Percentiles rank a stretch among this genome's conserved stretches.
These are phyloP conservation scores for Stipa capillata DNA, from an alignment of 176 grass and related monocot genomes.

Conservation along the genomic window DNA sequence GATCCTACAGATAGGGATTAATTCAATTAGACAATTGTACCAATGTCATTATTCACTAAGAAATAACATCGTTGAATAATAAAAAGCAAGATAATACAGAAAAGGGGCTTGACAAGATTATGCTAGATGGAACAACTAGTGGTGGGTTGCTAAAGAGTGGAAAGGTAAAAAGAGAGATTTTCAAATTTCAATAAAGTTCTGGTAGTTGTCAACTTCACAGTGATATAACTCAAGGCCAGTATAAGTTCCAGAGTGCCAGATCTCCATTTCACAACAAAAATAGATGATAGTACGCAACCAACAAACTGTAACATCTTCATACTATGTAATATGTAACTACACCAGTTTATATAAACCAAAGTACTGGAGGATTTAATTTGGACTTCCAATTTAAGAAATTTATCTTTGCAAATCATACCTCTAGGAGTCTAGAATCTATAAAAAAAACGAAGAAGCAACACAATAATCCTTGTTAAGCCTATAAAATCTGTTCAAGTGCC, in stretches of 20 bases:
- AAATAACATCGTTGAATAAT: neutral
- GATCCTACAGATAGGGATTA: slow-evolving; percentile 37
- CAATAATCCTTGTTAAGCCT: neutral
- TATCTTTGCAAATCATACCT: neutral
- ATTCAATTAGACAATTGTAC: slow-evolving; percentile 14
- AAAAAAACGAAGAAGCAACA: neutral
- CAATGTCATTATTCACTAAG: neutral
- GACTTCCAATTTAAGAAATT: neutral
- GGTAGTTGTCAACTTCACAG: neutral
- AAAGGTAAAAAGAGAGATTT: neutral
- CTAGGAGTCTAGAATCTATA: neutral
- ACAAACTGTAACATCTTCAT: neutral
- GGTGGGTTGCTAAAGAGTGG: neutral
- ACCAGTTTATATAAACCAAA: neutral
- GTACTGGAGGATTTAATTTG: neutral
- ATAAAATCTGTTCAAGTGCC: neutral
- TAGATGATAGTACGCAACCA: neutral
- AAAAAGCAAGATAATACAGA: neutral
- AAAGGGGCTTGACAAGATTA: neutral
- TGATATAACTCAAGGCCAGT: neutral
- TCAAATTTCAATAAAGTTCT: neutral
- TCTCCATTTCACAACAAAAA: neutral
- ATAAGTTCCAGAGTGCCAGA: too few relatives aligned
- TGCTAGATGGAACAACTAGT: neutral
- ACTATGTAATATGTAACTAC: neutral